Evolutionary conservation across 2,329 filamentous ascomycete genomes (phyloP), one percentile per base, ranked within the genome.

Genomic region (Colletotrichum plurivorum): DNA sequence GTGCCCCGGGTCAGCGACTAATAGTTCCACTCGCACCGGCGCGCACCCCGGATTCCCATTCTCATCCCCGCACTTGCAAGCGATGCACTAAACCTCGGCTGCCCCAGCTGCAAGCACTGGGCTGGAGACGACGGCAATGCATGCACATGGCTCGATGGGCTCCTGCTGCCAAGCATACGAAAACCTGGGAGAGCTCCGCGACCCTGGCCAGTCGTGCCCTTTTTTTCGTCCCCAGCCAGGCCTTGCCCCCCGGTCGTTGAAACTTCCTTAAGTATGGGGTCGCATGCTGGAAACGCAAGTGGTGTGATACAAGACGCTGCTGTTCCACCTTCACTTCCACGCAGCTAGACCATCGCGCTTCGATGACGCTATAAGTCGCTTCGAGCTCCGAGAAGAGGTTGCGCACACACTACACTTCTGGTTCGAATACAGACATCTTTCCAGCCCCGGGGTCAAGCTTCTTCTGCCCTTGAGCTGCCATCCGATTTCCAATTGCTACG

Each of bases 41-140:
- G 58, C 61, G 46, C 16, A 54, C 61, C 61, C 66, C 43, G 16
- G 49, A 65, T 55, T 51, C 66, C 31, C 31, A 36, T 9, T 9
- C 31, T 25, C 31, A 36, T 10, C 31, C 66, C 66, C 66, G 66
- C 66, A 69, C 61, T 55, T 55, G 54, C 43, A 18, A 2, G 25
- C 36, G 49, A 13, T 41, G 61, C 49, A 25, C 61, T 65, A 69
- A 31, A 66, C 66, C 61, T 69, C 66, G 66, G 66, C 66, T 66
- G 54, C 66, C 18, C 36, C 49, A 53, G 36, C 52, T 61, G 58
- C 58, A 53, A 27, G 20, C 22, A 41, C n/a, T 22, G 48, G 25
- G 41, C 46, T n/a, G 15, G 49, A 52, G 41, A 15, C 31, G 9
- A 43, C 31, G 31, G 31, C 22, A 45, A 53, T 43, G 39, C 39